Evolutionary conservation across 1,284 basidiomycete genomes (phyloP).

Genomic region (Ustilago loliicola): DNA sequence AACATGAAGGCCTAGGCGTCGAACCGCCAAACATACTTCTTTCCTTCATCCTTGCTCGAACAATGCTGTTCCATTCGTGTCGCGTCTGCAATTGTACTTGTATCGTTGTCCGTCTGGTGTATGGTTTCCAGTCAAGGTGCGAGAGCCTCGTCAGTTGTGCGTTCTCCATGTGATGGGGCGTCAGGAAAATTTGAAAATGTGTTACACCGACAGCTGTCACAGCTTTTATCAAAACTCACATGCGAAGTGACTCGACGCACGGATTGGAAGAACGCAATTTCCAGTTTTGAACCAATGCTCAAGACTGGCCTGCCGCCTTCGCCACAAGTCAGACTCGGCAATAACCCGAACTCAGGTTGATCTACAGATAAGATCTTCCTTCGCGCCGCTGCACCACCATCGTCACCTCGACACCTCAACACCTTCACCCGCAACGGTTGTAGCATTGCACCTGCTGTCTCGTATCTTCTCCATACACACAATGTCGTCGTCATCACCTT

Average conservation of each 20-base stretch:
- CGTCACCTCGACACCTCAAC: background rate
- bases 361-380: conserved; percentile 6
- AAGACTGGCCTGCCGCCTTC: conserved; percentile 9
- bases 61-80: background rate
- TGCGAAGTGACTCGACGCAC: conserved; percentile 21
- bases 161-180: too few relatives aligned
- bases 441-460: background rate
- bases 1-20: conserved; percentile 33
- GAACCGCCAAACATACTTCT: background rate
- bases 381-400: background rate
- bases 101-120: background rate
- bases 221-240: background rate
- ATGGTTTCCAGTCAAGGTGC: too few relatives aligned
- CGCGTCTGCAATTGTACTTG: background rate
- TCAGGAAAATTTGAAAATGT: background rate
- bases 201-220: background rate
- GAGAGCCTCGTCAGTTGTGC: too few relatives aligned
- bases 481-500: conserved; percentile 22
- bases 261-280: conserved; percentile 11
- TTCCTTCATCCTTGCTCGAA: background rate
- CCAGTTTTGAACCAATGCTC: background rate
- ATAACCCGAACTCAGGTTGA: conserved; percentile 3
- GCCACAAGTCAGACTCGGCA: background rate
- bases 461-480: background rate
- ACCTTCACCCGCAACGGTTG: background rate